Evolutionary conservation across 306 rosid species (phyloP), one percentile per base, ranked within the genome.

Genomic region (Senna siamea): DNA sequence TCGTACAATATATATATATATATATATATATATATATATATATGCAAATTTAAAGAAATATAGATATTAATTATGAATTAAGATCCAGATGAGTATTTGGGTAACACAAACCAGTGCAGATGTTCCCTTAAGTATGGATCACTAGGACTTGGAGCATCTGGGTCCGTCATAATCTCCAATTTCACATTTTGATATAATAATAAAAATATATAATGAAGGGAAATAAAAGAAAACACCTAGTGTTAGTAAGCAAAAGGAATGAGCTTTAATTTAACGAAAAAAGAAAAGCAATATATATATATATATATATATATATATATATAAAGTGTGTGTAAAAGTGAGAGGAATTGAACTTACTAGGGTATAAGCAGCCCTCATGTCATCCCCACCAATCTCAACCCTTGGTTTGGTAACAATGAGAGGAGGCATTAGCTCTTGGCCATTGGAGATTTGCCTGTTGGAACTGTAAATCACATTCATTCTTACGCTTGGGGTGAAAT

Each of bases 111-210:
- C 98, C 98, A 93, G 75, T 88, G 96, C 9, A 93, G 94, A 72
- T 89, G 93, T 83, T 93, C 98, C 81, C 85, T 88, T 46, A 88
- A 71, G 74, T 76, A 65, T 67, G 98, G 94, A 70, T 93, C 91
- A 68, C 98, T 93, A 40, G 98, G 98, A 80, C 94, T 87, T 76
- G 98, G 97, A 77, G 92, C 96, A 85, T 93, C 98, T 22, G 98
- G 98, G 65, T 93, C 97, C 2, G 96, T 87, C 98, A 93, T 91
- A 73, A 91, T 75, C 98, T 93, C 41, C 78, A 78, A 37, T 6
- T 43, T 68, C 65, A 53, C n/a, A n/a, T n/a, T 26, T 26, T 37
- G 1, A 37, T 7, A 37, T 37, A 0, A 4, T 37, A 7, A 37
- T 37, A 37, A 2, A 32, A 2, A 5, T 32, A 32, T 5, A 37